Evolutionary conservation across 1,284 basidiomycete genomes (phyloP), one percentile per base, ranked within the genome.

Genomic region (Rhodotorula sp.): DNA sequence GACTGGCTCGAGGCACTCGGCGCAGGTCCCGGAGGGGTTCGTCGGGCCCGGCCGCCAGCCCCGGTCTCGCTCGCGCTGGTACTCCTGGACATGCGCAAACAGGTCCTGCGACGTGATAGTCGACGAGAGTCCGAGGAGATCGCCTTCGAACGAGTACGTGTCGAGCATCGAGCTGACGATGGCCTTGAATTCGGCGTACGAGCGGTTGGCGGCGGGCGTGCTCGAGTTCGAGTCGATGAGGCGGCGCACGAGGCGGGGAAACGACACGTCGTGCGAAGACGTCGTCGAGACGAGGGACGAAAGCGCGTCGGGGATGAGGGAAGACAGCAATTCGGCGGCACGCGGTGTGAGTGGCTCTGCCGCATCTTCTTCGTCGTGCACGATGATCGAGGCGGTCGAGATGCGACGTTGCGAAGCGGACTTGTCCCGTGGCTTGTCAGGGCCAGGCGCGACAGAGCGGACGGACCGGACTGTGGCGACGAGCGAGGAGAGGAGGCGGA

Each of bases 111-210:
- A 88, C 53, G 95, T 85, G 41, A 98, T 84, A 72, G 90, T 88
- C 77, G 91, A 92, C 21, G 92, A 91, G 79, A 97, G 93, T 48
- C 86, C 83, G n/a, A 99, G 85, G 84, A 96, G 88, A 77, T 98
- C 95, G 41, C 90, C 90, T 75, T 99, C 94, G 9, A 91, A 88
- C 34, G 90, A 88, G 83, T 97, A 98, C 3, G 93, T 91, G 77
- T 95, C 92, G 74, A 98, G 84, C 93, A 99, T 99, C 45, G 92
- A 91, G 1, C 89, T 90, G 34, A 99, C 84, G 69, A 99, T 93
- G 7, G 88, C 87, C 57, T 93, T 87, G 82, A 98, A 96, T 81
- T 98, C 94, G 48, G 90, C 89, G 80, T 98, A 98, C 1, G 76
- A 68, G 4, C 64, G 66, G 21, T 67, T 64, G 3, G 89, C 87